A percentile compares a stretch with the other conserved stretches of the same genome.
These are phyloP conservation scores for Phytophthora sansomeana DNA, from an alignment of 352 stramenopile genomes.

Conservation along the genomic window DNA sequence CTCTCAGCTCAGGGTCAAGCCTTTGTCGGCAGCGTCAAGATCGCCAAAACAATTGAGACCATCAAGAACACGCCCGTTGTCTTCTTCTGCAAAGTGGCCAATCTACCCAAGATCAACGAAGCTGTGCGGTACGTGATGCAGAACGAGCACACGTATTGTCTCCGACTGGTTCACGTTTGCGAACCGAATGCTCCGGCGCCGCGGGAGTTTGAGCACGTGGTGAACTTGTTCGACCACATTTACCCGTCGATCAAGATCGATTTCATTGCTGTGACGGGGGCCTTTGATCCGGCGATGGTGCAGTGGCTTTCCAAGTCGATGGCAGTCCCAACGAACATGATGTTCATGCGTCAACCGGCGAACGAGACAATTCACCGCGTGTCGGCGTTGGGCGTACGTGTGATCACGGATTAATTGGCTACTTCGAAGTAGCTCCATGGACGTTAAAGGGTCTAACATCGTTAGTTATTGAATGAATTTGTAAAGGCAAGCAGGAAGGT, in stretches of 20 bases:
- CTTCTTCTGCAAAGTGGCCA: slow-evolving; percentile 92
- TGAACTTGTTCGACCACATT: slow-evolving; percentile 89
- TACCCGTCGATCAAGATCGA: slow-evolving; percentile 93
- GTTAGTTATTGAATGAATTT: too few species aligned
- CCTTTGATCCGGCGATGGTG: slow-evolving; percentile 78
- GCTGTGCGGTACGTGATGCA: slow-evolving; percentile 90
- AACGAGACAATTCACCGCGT: slow-evolving; percentile 83
- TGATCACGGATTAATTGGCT: slow-evolving; percentile 78
- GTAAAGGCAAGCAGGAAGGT: too few species aligned
- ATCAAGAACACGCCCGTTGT: slow-evolving; percentile 87
- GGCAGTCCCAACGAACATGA: slow-evolving; percentile 85
- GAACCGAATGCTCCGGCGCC: slow-evolving; percentile 37
- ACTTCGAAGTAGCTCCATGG: too few species aligned
- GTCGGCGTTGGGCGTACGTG: slow-evolving; percentile 72
- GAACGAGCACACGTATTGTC: slow-evolving; percentile 90
- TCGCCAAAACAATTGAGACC: slow-evolving; percentile 78
- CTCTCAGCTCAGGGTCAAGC: slow-evolving; percentile 37
- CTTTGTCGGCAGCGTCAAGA: slow-evolving; percentile 58
- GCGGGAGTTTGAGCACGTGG: slow-evolving; percentile 54
- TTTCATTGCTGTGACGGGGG: slow-evolving; percentile 80
- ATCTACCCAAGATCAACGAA: slow-evolving; percentile 93
- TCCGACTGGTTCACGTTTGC: slow-evolving; percentile 87
- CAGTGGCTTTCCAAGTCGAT: slow-evolving; percentile 83
- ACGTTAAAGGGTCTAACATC: too few species aligned
- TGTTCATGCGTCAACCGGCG: slow-evolving; percentile 91